These are phyloP conservation scores for Yarrowia keelungensis DNA, from an alignment of 805 yeast species.

Conservation along the genomic window DNA sequence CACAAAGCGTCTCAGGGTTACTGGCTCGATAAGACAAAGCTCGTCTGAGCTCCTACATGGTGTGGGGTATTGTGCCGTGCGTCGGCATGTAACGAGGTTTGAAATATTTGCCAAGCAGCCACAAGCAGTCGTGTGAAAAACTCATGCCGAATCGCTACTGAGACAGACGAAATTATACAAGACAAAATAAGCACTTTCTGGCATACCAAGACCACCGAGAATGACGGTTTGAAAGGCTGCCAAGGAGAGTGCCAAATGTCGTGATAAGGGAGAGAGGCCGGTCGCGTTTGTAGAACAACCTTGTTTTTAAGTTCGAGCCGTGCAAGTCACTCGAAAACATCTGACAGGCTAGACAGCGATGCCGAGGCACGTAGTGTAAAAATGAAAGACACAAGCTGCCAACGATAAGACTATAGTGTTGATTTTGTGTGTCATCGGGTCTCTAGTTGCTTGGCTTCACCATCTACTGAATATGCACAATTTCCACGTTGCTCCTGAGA, in stretches of 20 bases:
- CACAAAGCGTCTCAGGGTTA: background rate
- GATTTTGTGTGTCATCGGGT: background rate
- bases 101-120: too few relatives aligned
- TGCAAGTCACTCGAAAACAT: background rate
- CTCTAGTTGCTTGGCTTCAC: background rate
- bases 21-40: constrained; percentile 13
- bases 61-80: constrained; percentile 16
- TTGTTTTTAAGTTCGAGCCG: constrained; percentile 14
- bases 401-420: background rate
- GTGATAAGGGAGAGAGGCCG: constrained; percentile 8
- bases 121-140: too few relatives aligned
- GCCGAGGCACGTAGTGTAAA: background rate
- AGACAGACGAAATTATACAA: too few relatives aligned
- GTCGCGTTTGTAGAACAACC: background rate
- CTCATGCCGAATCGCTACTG: too few relatives aligned
- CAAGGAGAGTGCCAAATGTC: constrained; percentile 14
- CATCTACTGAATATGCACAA: background rate
- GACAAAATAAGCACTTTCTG: background rate
- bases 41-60: background rate
- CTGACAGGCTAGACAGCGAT: background rate
- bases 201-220: background rate
- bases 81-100: background rate
- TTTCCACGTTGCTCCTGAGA: background rate
- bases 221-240: background rate
- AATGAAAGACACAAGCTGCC: background rate